Conservation (phyloP, 106 monocot species). For the Phalaenopsis aphrodite region DNA sequence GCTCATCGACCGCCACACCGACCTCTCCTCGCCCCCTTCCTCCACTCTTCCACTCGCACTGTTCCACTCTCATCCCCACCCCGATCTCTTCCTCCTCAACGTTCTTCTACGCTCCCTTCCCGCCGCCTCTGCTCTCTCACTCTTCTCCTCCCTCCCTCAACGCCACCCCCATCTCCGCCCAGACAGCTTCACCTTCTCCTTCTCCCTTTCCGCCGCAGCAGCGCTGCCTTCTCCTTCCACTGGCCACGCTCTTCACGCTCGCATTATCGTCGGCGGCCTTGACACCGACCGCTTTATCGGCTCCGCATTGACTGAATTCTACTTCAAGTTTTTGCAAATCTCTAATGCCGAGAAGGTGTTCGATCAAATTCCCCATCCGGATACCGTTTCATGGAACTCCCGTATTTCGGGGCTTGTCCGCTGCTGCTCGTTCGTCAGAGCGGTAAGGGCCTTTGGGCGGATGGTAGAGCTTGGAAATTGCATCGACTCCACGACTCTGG, state of each 20-base stretch:
- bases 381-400: slow-evolving; percentile 59
- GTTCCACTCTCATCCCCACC: slow-evolving; percentile 35
- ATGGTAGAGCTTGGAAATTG: slow-evolving; percentile 14
- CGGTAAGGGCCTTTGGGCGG: slow-evolving; percentile 20
- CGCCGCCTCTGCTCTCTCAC: slow-evolving; percentile 13
- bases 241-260: slow-evolving; percentile 46
- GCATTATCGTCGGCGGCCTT: slow-evolving; percentile 18
- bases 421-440: slow-evolving; percentile 20
- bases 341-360: slow-evolving; percentile 58
- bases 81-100: slow-evolving; percentile 62
- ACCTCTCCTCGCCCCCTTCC: slow-evolving; percentile 14
- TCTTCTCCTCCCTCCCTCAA: slow-evolving; percentile 34
- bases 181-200: slow-evolving; percentile 40
- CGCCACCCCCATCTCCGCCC: slow-evolving; percentile 28
- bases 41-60: slow-evolving; percentile 28
- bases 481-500: slow-evolving; percentile 48
- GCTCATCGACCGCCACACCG: slow-evolving; percentile 43
- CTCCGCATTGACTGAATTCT: slow-evolving; percentile 38
- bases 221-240: slow-evolving; percentile 1
- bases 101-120: slow-evolving; percentile 42
- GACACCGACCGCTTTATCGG: slow-evolving; percentile 45
- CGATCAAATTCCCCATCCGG: slow-evolving; percentile 48
- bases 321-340: slow-evolving; percentile 29
- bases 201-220: slow-evolving; percentile 24
- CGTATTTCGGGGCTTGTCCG: slow-evolving; percentile 45